phyloP scores from a whole-genome alignment of 805 yeast species.

The Teunomyces panamensis region DNA sequence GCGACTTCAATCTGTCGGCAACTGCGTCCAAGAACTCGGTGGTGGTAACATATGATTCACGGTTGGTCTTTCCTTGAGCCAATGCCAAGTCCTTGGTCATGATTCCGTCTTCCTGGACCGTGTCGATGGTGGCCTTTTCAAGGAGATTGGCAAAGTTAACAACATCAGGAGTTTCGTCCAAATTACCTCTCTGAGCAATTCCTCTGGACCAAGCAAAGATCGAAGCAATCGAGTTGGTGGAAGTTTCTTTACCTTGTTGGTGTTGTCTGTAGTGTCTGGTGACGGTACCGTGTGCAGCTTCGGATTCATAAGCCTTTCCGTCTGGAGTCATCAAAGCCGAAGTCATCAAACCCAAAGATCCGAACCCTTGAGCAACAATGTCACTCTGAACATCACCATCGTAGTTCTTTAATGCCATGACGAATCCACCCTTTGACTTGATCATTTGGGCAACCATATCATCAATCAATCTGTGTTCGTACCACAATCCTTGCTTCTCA shows the following conservation, averaged over 20 bases:
- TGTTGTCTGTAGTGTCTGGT: constrained; percentile 95
- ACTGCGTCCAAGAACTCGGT: constrained; percentile 88
- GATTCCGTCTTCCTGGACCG: constrained; percentile 77
- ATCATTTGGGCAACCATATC: constrained; percentile 99
- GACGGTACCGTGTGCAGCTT: constrained; percentile 99
- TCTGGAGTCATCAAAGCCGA: constrained; percentile 96
- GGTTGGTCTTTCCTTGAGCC: constrained; percentile 81
- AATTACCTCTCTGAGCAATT: constrained; percentile 83
- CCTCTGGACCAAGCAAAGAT: constrained; percentile 98
- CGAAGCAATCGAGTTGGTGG: constrained; percentile 96
- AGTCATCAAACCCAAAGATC: constrained; percentile 95
- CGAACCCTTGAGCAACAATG: constrained; percentile 97
- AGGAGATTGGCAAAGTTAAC: constrained; percentile 71
- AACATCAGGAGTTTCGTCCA: constrained; percentile 85
- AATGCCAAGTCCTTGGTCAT: constrained; percentile 97
- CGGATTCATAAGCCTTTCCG: constrained; percentile 92
- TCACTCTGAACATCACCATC: constrained; percentile 98
- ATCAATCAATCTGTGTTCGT: constrained; percentile 93
- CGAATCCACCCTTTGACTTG: constrained; percentile 91
- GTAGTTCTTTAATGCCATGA: constrained; percentile 95
- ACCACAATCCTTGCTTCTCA: constrained; percentile 85
- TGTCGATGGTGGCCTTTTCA: constrained; percentile 82
- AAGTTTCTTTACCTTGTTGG: constrained; percentile 95
- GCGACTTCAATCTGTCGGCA: constrained; percentile 52
- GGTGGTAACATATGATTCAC: constrained; percentile 81